Conservation (phyloP, 2,329 filamentous ascomycete species). For the Orbilia javanica region DNA sequence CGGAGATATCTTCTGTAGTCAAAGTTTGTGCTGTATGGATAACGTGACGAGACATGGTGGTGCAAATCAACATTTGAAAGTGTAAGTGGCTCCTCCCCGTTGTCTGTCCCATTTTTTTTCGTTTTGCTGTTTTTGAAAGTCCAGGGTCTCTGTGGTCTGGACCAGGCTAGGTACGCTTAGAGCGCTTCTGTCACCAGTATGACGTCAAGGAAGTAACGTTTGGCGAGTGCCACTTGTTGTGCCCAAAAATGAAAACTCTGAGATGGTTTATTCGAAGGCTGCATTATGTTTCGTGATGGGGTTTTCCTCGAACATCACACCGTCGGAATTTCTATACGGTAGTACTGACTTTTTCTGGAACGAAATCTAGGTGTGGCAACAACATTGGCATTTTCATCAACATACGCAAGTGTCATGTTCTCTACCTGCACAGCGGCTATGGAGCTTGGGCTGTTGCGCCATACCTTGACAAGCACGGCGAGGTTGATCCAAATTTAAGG, state of each 20-base stretch:
- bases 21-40: slow-evolving; percentile 89
- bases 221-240: background rate
- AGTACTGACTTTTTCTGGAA: background rate
- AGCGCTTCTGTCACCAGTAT: background rate
- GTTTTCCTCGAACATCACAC: background rate
- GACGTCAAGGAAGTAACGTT: background rate
- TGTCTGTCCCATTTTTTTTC: background rate
- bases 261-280: background rate
- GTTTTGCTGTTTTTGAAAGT: background rate
- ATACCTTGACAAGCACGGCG: slow-evolving; percentile 95
- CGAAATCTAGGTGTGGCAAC: slow-evolving; percentile 77
- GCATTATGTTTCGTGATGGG: background rate
- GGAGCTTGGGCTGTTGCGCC: slow-evolving; percentile 89
- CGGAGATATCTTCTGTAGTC: slow-evolving; percentile 95
- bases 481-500: slow-evolving; percentile 87
- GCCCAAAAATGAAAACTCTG: background rate
- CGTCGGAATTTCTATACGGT: background rate
- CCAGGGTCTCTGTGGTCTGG: background rate
- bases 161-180: background rate
- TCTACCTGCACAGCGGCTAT: slow-evolving; percentile 84
- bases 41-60: slow-evolving; percentile 76
- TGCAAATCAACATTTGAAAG: slow-evolving; percentile 88
- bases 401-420: slow-evolving; percentile 92
- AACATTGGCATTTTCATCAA: slow-evolving; percentile 96
- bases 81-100: slow-evolving; percentile 70